A percentile compares a stretch with the other conserved stretches of the same genome.
Conservation (phyloP, 768 basidiomycete genomes). For the Clathrus columnatus region DNA sequence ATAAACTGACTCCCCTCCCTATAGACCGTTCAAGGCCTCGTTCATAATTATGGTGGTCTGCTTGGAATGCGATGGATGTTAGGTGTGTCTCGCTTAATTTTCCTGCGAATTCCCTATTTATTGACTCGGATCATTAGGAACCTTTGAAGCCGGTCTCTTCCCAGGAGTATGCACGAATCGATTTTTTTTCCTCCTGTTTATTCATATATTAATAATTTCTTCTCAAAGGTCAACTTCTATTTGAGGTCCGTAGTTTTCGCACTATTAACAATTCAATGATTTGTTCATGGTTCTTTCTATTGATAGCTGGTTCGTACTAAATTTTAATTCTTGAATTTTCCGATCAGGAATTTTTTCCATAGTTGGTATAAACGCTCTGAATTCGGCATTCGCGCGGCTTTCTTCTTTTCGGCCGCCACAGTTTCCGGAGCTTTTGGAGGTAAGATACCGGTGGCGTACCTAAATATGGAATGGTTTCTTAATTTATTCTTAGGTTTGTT, state of each 20-base stretch:
- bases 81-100: conserved; percentile 25
- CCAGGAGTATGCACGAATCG: conserved; percentile 37
- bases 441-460: background rate
- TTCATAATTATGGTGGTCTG: conserved; percentile 59
- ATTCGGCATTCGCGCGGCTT: conserved; percentile 50
- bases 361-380: conserved; percentile 69
- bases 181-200: background rate
- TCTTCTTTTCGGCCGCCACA: conserved; percentile 74
- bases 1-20: conserved; percentile 11
- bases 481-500: conserved; percentile 34
- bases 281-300: background rate
- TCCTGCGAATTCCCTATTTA: conserved; percentile 11
- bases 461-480: background rate
- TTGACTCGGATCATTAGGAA: conserved; percentile 16
- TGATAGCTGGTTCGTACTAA: conserved; percentile 1
- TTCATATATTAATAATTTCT: no score
- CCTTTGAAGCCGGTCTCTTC: conserved; percentile 62
- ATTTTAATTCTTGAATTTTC: background rate
- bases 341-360: background rate
- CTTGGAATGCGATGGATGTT: conserved; percentile 65
- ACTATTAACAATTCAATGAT: background rate
- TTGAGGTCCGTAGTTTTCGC: conserved; percentile 6
- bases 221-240: conserved; percentile 6
- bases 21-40: conserved; percentile 65
- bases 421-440: conserved; percentile 64